Evolutionary conservation across 1,284 basidiomycete species (phyloP), one percentile per base, ranked within the genome.

Genomic region (Melampsora americana): DNA sequence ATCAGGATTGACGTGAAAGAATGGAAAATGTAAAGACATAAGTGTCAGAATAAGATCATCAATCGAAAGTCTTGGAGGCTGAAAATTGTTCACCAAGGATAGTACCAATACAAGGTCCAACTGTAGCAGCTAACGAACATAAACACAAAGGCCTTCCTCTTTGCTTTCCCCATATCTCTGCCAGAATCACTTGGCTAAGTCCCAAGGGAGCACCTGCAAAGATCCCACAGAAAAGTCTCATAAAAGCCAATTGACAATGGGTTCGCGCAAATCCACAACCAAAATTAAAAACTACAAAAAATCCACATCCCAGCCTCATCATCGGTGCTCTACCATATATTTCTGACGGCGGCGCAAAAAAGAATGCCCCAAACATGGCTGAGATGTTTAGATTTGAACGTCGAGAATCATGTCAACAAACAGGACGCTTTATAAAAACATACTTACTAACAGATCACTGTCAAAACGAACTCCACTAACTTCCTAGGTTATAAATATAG

Each of bases 271-370:
- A 71, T 20, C 69, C 69, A 18, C 69, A 71, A 14, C 12, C 60
- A 30, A 30, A 30, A 26, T 71, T 62, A 18, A 61, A 26, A 46
- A 71, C 62, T 28, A 71, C 35, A 46, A 64, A 71, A 5, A 71
- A 6, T 32, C 48, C 44, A 46, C 59, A 42, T 20, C 59, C 60
- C 23, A 61, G 48, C 30, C 60, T 60, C 2, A 71, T 28, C 44
- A 71, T 60, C 9, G 69, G 69, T 18, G 48, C 69, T 20, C 69
- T 39, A 30, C 69, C 69, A 35, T 62, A 71, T 39, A 42, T 50
- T 61, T 71, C 69, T 32, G 69, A 71, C 42, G 62, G 42, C 30
- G 69, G 69, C 61, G 69, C 56, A 46, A 71, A 16, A 16, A 71
- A 46, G 44, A 64, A 61, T 28, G 69, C 5, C 5, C 69, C 60